Evolutionary conservation across 345 rosid species (phyloP).

Genomic region (Gossypioides kirkii): DNA sequence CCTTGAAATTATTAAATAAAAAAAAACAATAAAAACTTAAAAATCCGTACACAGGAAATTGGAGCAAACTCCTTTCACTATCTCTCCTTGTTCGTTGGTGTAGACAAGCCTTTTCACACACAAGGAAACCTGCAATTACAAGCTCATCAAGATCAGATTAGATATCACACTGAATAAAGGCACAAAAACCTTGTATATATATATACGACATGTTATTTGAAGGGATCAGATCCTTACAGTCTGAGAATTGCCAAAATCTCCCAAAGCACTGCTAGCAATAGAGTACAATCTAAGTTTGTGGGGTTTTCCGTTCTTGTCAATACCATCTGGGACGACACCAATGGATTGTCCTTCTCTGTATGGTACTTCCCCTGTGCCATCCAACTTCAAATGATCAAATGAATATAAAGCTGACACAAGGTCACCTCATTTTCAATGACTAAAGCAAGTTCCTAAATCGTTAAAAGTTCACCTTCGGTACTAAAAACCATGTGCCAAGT

Average conservation of each 20-base stretch:
- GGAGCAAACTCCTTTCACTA: constrained; percentile 94
- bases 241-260: constrained; percentile 87
- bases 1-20: background rate
- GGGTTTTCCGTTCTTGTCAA: constrained; percentile 89
- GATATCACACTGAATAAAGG: background rate
- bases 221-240: constrained; percentile 40
- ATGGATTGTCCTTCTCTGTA: constrained; percentile 94
- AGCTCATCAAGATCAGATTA: background rate
- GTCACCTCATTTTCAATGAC: background rate
- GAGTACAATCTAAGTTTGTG: constrained; percentile 90
- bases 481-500: constrained; percentile 97
- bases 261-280: constrained; percentile 89
- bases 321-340: constrained; percentile 73
- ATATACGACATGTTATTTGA: background rate
- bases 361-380: constrained; percentile 61
- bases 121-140: constrained; percentile 62
- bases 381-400: background rate
- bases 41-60: constrained; percentile 78
- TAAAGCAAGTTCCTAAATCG: background rate
- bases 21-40: background rate
- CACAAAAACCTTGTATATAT: background rate
- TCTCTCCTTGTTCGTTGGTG: constrained; percentile 86
- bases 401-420: background rate
- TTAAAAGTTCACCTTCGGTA: constrained; percentile 39
- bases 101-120: constrained; percentile 91